Conservation (phyloP, 2,329 filamentous ascomycete species). For the Xylogone sp. region DNA sequence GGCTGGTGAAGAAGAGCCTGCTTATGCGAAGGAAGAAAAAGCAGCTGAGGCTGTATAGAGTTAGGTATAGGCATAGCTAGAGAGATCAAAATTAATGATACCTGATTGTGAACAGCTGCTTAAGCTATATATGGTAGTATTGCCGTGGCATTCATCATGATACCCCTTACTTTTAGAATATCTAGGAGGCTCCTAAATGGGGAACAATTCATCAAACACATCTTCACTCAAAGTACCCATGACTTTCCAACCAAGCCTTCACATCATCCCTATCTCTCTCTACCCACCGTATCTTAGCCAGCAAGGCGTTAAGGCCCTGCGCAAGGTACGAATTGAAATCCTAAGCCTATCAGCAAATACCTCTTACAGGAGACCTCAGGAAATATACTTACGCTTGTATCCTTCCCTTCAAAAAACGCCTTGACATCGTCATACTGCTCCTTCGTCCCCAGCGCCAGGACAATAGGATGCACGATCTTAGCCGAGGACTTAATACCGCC, state of each 20-base stretch:
- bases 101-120: not conserved
- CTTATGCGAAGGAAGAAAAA: conserved; percentile 18
- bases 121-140: too few species aligned
- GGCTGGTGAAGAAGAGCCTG: conserved; percentile 28
- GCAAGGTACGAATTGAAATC: conserved; percentile 3
- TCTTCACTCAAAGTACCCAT: conserved; percentile 4
- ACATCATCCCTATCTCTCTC: conserved; percentile 14
- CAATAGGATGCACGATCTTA: conserved; percentile 1
- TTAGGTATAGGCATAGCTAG: not conserved
- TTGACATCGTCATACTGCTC: conserved; percentile 9
- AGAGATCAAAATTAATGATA: too few species aligned
- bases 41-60: not conserved
- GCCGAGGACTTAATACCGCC: not conserved
- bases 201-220: too few species aligned
- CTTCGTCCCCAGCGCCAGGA: not conserved
- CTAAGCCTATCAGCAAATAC: conserved; percentile 5
- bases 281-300: conserved; percentile 8
- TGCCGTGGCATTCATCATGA: too few species aligned
- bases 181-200: too few species aligned
- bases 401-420: conserved; percentile 6
- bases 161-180: too few species aligned
- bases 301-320: conserved; percentile 8
- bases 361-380: not conserved
- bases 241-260: conserved; percentile 9
- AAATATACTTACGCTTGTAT: conserved; percentile 7